These are phyloP conservation scores for Meyerozyma carpophila DNA, from an alignment of 1,139 yeast genomes.

Conservation along the genomic window DNA sequence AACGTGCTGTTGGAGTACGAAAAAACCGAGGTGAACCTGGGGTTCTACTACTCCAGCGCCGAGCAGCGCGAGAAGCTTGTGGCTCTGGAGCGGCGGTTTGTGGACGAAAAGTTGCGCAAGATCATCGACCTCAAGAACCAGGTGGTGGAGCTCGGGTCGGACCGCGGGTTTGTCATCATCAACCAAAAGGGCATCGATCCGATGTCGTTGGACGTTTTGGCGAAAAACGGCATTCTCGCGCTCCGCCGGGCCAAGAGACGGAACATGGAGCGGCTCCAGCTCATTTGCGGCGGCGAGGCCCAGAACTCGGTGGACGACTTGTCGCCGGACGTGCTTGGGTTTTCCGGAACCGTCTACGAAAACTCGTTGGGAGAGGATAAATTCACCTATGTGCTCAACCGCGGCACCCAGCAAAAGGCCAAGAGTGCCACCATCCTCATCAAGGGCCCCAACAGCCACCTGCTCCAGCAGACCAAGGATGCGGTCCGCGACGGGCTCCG, in stretches of 20 bases:
- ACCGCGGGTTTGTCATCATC: conserved; percentile 85
- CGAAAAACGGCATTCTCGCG: conserved; percentile 89
- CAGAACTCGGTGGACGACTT: conserved; percentile 96
- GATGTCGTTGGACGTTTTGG: conserved; percentile 90
- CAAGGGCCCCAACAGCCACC: conserved; percentile 88
- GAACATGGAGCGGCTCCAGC: conserved; percentile 97
- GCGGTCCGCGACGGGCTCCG: conserved; percentile 96
- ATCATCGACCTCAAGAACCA: conserved; percentile 89
- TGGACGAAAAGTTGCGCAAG: conserved; percentile 87
- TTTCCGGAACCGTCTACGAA: conserved; percentile 87
- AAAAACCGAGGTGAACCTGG: conserved; percentile 95
- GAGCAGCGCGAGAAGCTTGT: conserved; percentile 96
- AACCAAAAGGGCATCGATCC: conserved; percentile 99
- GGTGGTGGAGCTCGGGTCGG: conserved; percentile 74
- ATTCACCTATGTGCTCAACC: conserved; percentile 67
- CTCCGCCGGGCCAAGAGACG: conserved; percentile 97
- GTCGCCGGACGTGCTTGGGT: conserved; percentile 79
- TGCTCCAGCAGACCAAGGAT: conserved; percentile 88
- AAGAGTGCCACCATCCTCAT: conserved; percentile 87
- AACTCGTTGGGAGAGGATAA: conserved; percentile 95
- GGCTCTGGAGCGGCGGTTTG: conserved; percentile 89
- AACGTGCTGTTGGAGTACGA: conserved; percentile 96
- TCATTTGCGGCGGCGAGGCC: conserved; percentile 96
- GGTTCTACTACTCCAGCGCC: conserved; percentile 90
- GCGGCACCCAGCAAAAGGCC: conserved; percentile 78